phyloP scores from a whole-genome alignment of 768 basidiomycete species.

The Tylopilus intermedius region DNA sequence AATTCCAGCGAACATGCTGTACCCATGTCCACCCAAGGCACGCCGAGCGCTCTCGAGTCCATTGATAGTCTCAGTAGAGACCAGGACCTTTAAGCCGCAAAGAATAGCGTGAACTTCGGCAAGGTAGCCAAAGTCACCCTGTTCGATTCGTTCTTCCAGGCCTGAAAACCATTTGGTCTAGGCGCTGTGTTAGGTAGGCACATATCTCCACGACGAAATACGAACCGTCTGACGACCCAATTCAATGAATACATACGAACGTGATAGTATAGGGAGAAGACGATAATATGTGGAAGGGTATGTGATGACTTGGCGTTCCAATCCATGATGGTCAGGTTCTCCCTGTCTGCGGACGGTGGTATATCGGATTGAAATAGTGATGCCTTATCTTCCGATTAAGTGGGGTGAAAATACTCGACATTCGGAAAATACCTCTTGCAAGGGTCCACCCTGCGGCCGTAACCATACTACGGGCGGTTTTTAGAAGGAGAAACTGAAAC shows the following conservation, averaged over 20 bases:
- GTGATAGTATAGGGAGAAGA: conserved; percentile 64
- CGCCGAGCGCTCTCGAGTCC: conserved; percentile 64
- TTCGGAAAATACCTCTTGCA: conserved; percentile 48
- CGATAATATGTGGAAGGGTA: conserved; percentile 75
- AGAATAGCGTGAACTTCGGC: conserved; percentile 69
- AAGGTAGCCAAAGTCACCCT: conserved; percentile 58
- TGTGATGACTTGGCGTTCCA: conserved; percentile 63
- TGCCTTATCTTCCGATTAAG: conserved; percentile 40
- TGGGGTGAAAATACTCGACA: not conserved
- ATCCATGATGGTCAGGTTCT: conserved; percentile 40
- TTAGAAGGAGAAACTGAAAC: not conserved
- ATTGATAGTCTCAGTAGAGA: conserved; percentile 44
- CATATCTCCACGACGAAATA: not conserved
- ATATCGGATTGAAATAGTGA: conserved; percentile 60
- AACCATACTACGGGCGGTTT: conserved; percentile 48
- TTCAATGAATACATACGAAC: conserved; percentile 63
- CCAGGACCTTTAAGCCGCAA: conserved; percentile 63
- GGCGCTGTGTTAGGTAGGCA: not conserved
- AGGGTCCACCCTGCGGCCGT: conserved; percentile 55
- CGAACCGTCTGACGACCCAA: conserved; percentile 58
- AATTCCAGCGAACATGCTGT: conserved; percentile 62
- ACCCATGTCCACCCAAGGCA: conserved; percentile 76
- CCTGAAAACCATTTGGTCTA: conserved; percentile 48
- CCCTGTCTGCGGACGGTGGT: conserved; percentile 71
- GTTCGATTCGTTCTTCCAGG: conserved; percentile 45